Percentiles rank a stretch among this genome's conserved stretches.
These are phyloP conservation scores for Saksenaea vasiformis DNA, from an alignment of 371 early-diverging fungal species.

Conservation along the genomic window DNA sequence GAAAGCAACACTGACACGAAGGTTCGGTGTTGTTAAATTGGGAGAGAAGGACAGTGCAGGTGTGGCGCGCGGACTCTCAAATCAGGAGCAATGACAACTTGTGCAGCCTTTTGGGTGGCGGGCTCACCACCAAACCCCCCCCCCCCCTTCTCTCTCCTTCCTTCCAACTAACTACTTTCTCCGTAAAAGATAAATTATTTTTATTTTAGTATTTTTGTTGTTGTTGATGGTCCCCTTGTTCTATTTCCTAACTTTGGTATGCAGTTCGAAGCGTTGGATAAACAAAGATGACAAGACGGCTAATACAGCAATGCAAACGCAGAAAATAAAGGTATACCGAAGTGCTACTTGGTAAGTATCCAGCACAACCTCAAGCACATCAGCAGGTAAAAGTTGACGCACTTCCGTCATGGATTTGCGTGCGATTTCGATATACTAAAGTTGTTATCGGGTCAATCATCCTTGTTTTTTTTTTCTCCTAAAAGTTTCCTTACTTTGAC, in stretches of 20 bases:
- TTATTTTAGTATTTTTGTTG: neutral
- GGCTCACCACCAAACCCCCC: too few species aligned
- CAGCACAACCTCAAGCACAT: conserved; percentile 36
- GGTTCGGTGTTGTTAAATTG: neutral
- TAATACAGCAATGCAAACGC: conserved; percentile 30
- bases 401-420: conserved; percentile 51
- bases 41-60: neutral
- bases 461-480: conserved; percentile 8
- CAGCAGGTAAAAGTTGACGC: conserved; percentile 35
- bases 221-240: neutral
- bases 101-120: neutral
- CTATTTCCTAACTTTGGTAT: conserved; percentile 39
- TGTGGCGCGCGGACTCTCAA: neutral
- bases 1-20: neutral
- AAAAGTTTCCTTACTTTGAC: conserved; percentile 12
- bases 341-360: conserved; percentile 42
- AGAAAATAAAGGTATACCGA: conserved; percentile 33
- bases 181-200: neutral
- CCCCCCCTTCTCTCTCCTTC: neutral
- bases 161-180: neutral
- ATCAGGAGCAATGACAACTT: neutral
- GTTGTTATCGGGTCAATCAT: neutral
- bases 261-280: conserved; percentile 50
- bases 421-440: conserved; percentile 46
- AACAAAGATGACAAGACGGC: conserved; percentile 47